Evolutionary conservation across 2,329 filamentous ascomycete genomes (phyloP).

Genomic region (Bipolaris cookei): DNA sequence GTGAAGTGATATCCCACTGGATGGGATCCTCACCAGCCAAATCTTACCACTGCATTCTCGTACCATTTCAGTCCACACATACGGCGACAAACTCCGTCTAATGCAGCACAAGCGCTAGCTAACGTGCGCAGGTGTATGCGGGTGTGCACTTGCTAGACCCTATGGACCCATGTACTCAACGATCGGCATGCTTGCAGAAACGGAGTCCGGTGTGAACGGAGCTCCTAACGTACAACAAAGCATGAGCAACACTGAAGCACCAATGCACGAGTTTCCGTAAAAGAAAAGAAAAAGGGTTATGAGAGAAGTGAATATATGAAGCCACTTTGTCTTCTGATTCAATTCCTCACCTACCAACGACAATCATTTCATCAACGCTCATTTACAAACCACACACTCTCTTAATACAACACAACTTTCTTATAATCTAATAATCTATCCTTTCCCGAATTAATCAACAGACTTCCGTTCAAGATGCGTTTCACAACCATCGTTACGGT

Average conservation of each 20-base stretch:
- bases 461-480: constrained; percentile 1
- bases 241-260: background rate
- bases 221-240: background rate
- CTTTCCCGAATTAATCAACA: background rate
- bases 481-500: background rate
- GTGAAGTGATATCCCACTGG: background rate
- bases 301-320: background rate
- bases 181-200: background rate
- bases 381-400: background rate
- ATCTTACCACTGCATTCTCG: background rate
- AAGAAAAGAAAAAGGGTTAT: background rate
- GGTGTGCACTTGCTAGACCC: background rate
- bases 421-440: background rate
- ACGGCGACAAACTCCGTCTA: background rate
- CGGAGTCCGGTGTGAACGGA: background rate
- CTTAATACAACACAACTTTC: background rate
- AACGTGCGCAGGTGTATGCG: background rate
- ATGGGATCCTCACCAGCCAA: background rate
- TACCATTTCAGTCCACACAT: background rate
- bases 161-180: background rate
- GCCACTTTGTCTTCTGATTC: background rate
- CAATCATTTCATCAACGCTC: background rate
- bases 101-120: background rate
- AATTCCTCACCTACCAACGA: background rate
- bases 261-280: background rate